A percentile compares a stretch with the other conserved stretches of the same genome.
These are phyloP conservation scores for Ampelocalamus luodianensis DNA, from an alignment of 176 grass and related monocot genomes.

Conservation along the genomic window DNA sequence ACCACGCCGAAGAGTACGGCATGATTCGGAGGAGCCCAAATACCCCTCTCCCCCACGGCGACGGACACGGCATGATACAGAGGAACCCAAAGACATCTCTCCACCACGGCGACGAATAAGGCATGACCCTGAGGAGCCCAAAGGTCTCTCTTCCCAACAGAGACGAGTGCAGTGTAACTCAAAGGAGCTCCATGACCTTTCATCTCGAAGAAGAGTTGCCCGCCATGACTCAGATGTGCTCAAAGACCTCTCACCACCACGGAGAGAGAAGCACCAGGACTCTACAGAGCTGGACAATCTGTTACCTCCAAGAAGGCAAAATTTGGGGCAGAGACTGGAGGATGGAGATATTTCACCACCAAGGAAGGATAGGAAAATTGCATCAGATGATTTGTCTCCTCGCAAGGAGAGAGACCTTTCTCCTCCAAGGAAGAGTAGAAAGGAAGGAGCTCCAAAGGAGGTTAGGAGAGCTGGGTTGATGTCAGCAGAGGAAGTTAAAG, in stretches of 20 bases:
- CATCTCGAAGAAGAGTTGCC: slow-evolving; percentile 23
- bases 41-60: slow-evolving; percentile 25
- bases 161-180: too few species aligned
- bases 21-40: slow-evolving; percentile 30
- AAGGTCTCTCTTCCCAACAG: slow-evolving; percentile 1
- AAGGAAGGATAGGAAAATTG: slow-evolving; percentile 56
- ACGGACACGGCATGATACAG: background rate
- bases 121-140: slow-evolving; percentile 22
- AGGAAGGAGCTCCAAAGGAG: slow-evolving; percentile 53
- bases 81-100: slow-evolving; percentile 36
- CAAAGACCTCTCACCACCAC: slow-evolving; percentile 50
- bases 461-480: slow-evolving; percentile 62
- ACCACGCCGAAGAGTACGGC: slow-evolving; percentile 29
- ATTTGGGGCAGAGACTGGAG: background rate
- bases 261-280: slow-evolving; percentile 15
- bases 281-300: slow-evolving; percentile 42
- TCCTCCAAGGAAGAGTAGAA: slow-evolving; percentile 63
- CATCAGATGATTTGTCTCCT: slow-evolving; percentile 51
- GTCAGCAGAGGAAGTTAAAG: slow-evolving; percentile 72
- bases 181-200: slow-evolving; percentile 40
- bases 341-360: slow-evolving; percentile 51
- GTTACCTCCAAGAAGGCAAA: slow-evolving; percentile 49
- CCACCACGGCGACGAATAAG: slow-evolving; percentile 26
- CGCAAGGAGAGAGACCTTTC: slow-evolving; percentile 57
- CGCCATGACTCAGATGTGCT: slow-evolving; percentile 24